Evolutionary conservation across 202 grass and related monocot species (phyloP), one percentile per base, ranked within the genome.

Genomic region (Thinopyrum obtusiflorum): DNA sequence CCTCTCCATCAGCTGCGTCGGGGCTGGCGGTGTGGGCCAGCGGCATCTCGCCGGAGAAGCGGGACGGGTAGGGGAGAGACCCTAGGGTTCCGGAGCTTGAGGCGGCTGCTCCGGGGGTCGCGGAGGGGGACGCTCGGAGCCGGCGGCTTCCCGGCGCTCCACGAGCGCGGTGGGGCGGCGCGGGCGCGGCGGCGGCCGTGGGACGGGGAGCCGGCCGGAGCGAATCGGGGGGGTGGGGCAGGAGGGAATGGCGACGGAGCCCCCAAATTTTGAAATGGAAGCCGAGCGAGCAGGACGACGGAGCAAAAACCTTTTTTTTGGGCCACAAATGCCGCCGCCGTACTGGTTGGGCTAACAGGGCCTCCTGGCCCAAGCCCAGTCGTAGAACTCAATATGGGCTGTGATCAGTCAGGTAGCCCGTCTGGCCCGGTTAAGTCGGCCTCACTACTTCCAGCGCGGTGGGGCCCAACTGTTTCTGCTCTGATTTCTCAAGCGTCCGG

Each of bases 1-100:
- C 88, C 73, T 91, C 83, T 95, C 91, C 93, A 95, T 95, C 59
- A 6, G 29, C 75, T 17, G 78, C 81, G 78, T 61, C 79, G 66
- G 68, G 64, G 65, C n/a, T 47, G 53, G 70, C 69, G 18, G 29
- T 31, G 77, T 62, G 89, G 53, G 64, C 72, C 81, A 70, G 70
- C 29, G 85, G 89, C 89, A 91, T 91, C 69, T 91, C 89, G 85
- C 70, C 79, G 63, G 64, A 82, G 71, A 26, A 39, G 83, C 73
- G 55, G 72, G 40, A 61, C 71, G 36, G 27, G 39, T 39, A 9
- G 5, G 9, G 9, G 9, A n/a, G 68, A n/a, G 84, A n/a, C 28
- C 51, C 89, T 90, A 90, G 85, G 85, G 88, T 91, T 76, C 64
- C 70, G 9, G 37, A 9, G 68, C 49, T 9, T 0, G 73, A 76